These are phyloP conservation scores for Paraphaeosphaeria sporulosa DNA, from an alignment of 2,329 filamentous ascomycete genomes.

Conservation along the genomic window DNA sequence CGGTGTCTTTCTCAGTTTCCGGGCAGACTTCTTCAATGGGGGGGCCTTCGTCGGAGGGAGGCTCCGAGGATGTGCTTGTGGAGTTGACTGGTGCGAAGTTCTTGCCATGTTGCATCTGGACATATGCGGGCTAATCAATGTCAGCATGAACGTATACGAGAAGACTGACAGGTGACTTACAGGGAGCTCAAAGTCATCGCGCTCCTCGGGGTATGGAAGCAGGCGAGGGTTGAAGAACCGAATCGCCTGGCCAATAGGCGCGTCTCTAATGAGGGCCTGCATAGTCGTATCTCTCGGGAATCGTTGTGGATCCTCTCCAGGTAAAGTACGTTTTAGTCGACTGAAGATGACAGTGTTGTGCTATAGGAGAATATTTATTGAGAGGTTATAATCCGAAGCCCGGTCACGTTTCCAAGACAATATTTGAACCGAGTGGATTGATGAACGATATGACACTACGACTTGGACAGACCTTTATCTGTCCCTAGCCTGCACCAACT, in stretches of 20 bases:
- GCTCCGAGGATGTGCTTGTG: slow-evolving; percentile 4
- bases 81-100: slow-evolving; percentile 20
- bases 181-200: slow-evolving; percentile 62
- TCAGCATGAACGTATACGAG: not conserved
- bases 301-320: not conserved
- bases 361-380: not conserved
- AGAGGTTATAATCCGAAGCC: not conserved
- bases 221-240: slow-evolving; percentile 60
- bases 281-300: slow-evolving; percentile 26
- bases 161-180: not conserved
- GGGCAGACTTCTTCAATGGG: slow-evolving; percentile 34
- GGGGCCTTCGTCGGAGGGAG: slow-evolving; percentile 27
- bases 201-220: slow-evolving; percentile 68
- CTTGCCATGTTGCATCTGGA: slow-evolving; percentile 22
- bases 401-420: slow-evolving; percentile 3
- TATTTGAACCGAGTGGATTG: not conserved
- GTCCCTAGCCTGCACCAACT: not conserved
- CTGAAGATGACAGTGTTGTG: not conserved
- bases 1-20: slow-evolving; percentile 28
- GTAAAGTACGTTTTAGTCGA: not conserved
- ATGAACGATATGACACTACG: not conserved
- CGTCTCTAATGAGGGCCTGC: slow-evolving; percentile 60
- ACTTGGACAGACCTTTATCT: not conserved
- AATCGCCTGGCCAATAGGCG: slow-evolving; percentile 66
- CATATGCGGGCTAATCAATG: slow-evolving; percentile 41